Evolutionary conservation across 2,329 filamentous ascomycete genomes (phyloP), one percentile per base, ranked within the genome.

Genomic region (Zymoseptoria ardabiliae): DNA sequence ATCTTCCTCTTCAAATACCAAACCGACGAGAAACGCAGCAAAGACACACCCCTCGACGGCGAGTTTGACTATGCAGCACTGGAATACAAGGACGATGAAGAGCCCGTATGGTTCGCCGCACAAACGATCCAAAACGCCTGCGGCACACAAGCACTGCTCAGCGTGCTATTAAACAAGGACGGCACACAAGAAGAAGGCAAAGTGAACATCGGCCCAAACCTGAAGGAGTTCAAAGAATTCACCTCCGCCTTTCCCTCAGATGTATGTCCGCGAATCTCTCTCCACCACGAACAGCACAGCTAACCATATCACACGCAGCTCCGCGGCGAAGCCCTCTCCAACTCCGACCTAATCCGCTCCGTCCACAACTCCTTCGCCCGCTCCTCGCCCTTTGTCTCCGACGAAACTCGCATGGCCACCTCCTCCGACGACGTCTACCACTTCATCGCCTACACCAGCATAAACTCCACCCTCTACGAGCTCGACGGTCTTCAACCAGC

Each of bases 1-100:
- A 97, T 99, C 71, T 99, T 99, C 77, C 90, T 99, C 74, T 99
- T 99, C 86, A 97, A 97, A 78, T 99, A 90, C 77, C 90, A 85
- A 55, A 91, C 85, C 62, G 86, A 89, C 72, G 79, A 83, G 75
- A 68, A 87, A 80, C 78, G 84, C 48, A 75, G 81, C 50, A 56
- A 59, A 52, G 81, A 84, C 58, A 82, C 82, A 51, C 91, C 92
- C 0, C 83, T 85, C 65, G 92, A 97, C 73, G 94, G 94, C 62
- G 80, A 78, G 35, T 96, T 90, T 74, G 91, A 97, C 77, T 79
- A 85, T 67, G 81, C 80, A 17, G 90, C 91, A 13, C 80, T 88
- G 19, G 66, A 69, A 50, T 60, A 61, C 25, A 66, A 51, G 49
- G 56, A 50, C 59, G 52, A 20, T 54, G 64, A 65, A 11, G 66